These are phyloP conservation scores for Rosa hybrid DNA, from an alignment of 331 rosid species.

Conservation along the genomic window DNA sequence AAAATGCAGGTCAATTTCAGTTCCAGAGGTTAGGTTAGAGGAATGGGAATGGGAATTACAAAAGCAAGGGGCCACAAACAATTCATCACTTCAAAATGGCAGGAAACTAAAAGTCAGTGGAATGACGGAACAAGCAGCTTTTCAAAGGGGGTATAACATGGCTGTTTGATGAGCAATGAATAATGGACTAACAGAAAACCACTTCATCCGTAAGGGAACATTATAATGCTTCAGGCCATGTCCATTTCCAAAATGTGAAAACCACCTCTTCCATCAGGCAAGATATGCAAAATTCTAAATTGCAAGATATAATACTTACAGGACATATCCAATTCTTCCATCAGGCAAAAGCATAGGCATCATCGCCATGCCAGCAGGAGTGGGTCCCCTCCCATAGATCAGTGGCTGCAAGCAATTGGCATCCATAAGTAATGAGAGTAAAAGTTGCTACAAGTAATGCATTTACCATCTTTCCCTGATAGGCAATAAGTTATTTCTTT, in stretches of 20 bases:
- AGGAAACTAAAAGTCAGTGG: background rate
- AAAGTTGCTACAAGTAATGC: background rate
- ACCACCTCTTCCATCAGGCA: background rate
- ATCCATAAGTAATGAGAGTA: conserved; percentile 7
- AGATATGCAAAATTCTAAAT: background rate
- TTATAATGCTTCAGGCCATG: background rate
- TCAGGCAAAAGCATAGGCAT: conserved; percentile 76
- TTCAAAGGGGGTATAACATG: background rate
- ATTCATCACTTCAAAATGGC: background rate
- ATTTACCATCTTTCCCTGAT: background rate
- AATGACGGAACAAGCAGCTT: background rate
- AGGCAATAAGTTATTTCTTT: background rate
- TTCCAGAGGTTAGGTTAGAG: background rate
- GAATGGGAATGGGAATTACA: background rate
- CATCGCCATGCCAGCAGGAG: conserved; percentile 65
- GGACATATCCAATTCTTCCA: conserved; percentile 66
- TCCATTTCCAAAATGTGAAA: background rate
- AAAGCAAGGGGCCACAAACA: background rate
- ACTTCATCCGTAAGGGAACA: background rate
- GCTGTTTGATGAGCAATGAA: background rate
- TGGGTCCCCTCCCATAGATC: conserved; percentile 59
- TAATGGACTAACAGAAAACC: background rate
- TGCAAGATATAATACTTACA: conserved; percentile 46
- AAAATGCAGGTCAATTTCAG: conserved; percentile 7
- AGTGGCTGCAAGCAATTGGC: conserved; percentile 58